Evolutionary conservation across 495 filamentous ascomycete genomes (phyloP).

Genomic region (Clavariopsis aquatica): DNA sequence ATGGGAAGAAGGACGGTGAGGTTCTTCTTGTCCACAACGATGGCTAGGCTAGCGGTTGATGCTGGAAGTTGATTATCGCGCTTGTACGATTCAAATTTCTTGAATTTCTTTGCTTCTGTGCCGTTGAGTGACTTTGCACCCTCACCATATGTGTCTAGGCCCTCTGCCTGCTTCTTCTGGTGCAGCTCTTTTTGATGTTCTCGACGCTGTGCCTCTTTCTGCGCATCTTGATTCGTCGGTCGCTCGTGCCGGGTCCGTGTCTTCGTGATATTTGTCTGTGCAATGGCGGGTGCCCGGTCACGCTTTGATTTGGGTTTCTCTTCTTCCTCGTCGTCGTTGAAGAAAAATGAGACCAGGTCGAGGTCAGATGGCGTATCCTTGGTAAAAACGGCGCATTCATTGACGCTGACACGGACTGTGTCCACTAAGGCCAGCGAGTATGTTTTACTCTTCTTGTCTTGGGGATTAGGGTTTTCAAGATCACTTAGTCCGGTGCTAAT

Average conservation of each 20-base stretch:
- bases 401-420: conserved; percentile 82
- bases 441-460: conserved; percentile 79
- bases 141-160: conserved; percentile 75
- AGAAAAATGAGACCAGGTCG: conserved; percentile 94
- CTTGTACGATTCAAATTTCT: conserved; percentile 98
- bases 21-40: conserved; percentile 88
- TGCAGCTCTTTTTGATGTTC: conserved; percentile 94
- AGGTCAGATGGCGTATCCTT: conserved; percentile 86
- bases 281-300: conserved; percentile 76
- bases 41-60: conserved; percentile 76
- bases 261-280: conserved; percentile 88
- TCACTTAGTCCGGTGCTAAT: conserved; percentile 86
- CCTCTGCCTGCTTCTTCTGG: conserved; percentile 82
- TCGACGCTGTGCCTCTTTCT: conserved; percentile 80
- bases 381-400: conserved; percentile 83
- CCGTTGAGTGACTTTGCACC: conserved; percentile 83
- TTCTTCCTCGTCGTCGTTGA: conserved; percentile 70
- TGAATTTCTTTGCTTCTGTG: conserved; percentile 93
- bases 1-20: conserved; percentile 89
- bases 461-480: conserved; percentile 75
- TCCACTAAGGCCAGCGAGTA: conserved; percentile 91
- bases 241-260: conserved; percentile 91
- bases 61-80: conserved; percentile 90
- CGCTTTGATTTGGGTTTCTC: conserved; percentile 76
- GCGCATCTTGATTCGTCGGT: conserved; percentile 80